These are phyloP conservation scores for Allomyces javanicus DNA, from an alignment of 192 early-diverging fungal genomes.

Conservation along the genomic window DNA sequence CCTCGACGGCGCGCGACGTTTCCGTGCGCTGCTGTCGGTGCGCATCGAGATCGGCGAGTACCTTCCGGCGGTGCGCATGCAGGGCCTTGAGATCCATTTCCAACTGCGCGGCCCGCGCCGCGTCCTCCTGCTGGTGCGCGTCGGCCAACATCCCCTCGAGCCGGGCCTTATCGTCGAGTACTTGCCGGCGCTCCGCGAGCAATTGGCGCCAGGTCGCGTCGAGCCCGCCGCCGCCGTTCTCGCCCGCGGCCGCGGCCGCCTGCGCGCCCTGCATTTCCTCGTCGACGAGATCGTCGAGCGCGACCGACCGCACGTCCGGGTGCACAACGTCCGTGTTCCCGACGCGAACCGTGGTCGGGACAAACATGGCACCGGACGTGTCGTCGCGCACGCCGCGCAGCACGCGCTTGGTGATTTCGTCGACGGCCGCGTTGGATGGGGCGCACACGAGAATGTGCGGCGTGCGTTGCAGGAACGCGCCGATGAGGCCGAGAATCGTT, in stretches of 20 bases:
- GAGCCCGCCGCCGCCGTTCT: neutral
- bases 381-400: constrained; percentile 48
- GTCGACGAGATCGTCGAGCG: neutral
- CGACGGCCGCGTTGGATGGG: constrained; percentile 89
- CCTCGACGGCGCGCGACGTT: constrained; percentile 17
- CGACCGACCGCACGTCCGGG: neutral
- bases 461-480: constrained; percentile 29
- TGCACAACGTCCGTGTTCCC: neutral
- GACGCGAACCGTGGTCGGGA: neutral
- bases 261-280: neutral
- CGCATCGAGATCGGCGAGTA: constrained; percentile 12
- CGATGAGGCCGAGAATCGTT: constrained; percentile 70
- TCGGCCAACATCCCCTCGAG: neutral
- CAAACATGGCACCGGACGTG: constrained; percentile 26
- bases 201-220: neutral
- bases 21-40: constrained; percentile 9
- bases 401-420: constrained; percentile 80
- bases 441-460: constrained; percentile 61
- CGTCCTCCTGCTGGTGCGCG: neutral
- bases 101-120: constrained; percentile 15
- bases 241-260: neutral
- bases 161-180: neutral
- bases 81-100: constrained; percentile 21
- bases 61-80: constrained; percentile 10
- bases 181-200: neutral